These are phyloP conservation scores for Carex kokanica DNA, from an alignment of 176 grass and related monocot genomes.

Conservation along the genomic window DNA sequence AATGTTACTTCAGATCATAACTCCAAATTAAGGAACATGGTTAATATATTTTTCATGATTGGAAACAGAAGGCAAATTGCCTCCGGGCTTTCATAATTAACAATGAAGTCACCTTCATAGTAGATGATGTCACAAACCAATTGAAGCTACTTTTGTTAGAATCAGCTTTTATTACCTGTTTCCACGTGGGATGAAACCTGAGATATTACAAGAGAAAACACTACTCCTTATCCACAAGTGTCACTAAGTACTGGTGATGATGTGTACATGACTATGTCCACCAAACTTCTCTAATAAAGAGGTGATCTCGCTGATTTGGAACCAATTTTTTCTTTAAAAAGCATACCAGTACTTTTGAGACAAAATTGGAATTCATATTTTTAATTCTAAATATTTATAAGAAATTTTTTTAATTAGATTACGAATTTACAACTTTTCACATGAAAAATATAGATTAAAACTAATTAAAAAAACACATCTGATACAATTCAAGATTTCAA, in stretches of 20 bases:
- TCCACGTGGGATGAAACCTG: constrained; percentile 9
- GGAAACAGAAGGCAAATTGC: not conserved
- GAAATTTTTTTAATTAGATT: too few relatives aligned
- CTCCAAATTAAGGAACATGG: not conserved
- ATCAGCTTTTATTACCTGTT: not conserved
- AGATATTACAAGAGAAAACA: not conserved
- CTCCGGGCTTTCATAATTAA: not conserved
- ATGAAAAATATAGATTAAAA: too few relatives aligned
- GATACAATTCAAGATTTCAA: too few relatives aligned
- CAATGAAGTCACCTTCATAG: not conserved
- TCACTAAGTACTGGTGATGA: constrained; percentile 8
- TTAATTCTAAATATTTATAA: too few relatives aligned
- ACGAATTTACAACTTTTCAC: too few relatives aligned
- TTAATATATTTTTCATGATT: not conserved
- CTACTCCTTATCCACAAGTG: not conserved
- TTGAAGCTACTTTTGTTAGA: not conserved
- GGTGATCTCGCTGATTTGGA: not conserved
- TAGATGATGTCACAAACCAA: constrained; percentile 17
- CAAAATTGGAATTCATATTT: too few relatives aligned
- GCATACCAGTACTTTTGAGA: too few relatives aligned
- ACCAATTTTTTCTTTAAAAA: not conserved
- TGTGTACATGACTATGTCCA: constrained; percentile 27
- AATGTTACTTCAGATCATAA: too few relatives aligned
- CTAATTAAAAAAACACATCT: too few relatives aligned
- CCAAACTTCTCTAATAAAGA: not conserved